Percentiles rank a stretch among this genome's conserved stretches.
phyloP scores from a whole-genome alignment of 164 flowering plant genomes.

The Nymphaea thermarum region DNA sequence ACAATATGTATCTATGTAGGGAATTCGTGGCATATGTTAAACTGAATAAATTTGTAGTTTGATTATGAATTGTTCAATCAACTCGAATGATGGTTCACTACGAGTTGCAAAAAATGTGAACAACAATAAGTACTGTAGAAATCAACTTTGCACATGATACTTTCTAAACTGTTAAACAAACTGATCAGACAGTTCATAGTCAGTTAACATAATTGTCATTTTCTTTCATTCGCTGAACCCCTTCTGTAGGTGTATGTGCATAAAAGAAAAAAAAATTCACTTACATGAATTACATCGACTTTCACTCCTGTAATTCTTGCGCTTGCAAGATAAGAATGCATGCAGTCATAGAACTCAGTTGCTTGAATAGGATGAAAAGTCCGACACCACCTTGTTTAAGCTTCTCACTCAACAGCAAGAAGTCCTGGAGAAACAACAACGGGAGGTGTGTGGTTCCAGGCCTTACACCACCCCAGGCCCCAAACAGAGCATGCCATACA shows the following conservation, averaged over 20 bases:
- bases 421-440: slow-evolving; percentile 54
- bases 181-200: too few relatives aligned
- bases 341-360: slow-evolving; percentile 49
- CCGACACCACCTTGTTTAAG: slow-evolving; percentile 69
- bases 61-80: too few relatives aligned
- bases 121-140: too few relatives aligned
- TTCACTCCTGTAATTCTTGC: slow-evolving; percentile 75
- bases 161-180: too few relatives aligned
- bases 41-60: too few relatives aligned
- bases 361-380: slow-evolving; percentile 71
- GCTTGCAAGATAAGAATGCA: slow-evolving; percentile 67
- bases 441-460: slow-evolving; percentile 53
- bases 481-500: slow-evolving; percentile 85
- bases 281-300: slow-evolving; percentile 81
- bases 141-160: too few relatives aligned
- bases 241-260: not conserved
- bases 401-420: slow-evolving; percentile 48
- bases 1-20: too few relatives aligned
- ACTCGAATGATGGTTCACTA: too few relatives aligned
- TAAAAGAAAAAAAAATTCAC: not conserved
- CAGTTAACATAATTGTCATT: too few relatives aligned
- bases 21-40: too few relatives aligned
- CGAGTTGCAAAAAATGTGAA: too few relatives aligned
- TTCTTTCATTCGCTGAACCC: too few relatives aligned
- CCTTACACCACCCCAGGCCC: slow-evolving; percentile 92